Conservation (phyloP, 192 early-diverging fungal genomes). For the Jimgerdemannia lactiflua region DNA sequence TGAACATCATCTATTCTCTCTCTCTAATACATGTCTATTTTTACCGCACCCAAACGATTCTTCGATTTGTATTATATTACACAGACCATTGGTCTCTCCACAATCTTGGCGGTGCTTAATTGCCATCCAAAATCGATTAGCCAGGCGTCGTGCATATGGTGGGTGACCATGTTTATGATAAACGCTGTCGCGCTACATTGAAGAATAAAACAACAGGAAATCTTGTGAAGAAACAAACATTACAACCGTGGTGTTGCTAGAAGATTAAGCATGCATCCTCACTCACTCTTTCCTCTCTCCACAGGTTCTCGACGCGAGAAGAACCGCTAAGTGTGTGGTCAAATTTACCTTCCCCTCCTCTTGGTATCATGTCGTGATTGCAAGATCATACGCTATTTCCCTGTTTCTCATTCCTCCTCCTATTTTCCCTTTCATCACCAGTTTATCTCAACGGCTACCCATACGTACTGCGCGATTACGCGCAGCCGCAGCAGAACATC, state of each 20-base stretch:
- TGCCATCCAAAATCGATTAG: constrained; percentile 38
- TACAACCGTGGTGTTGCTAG: not conserved
- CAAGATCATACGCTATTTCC: not conserved
- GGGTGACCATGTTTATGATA: not conserved
- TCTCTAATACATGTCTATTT: not conserved
- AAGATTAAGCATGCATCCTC: not conserved
- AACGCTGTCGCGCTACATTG: too few relatives aligned
- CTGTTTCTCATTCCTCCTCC: not conserved
- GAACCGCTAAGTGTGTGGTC: constrained; percentile 29
- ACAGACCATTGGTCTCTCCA: constrained; percentile 45
- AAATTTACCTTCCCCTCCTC: not conserved
- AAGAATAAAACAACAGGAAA: too few relatives aligned
- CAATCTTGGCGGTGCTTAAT: constrained; percentile 51
- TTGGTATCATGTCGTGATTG: not conserved
- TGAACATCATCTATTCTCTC: not conserved
- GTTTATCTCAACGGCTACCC: constrained; percentile 60
- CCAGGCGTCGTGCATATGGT: constrained; percentile 25
- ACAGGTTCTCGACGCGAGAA: constrained; percentile 38
- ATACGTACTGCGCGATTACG: constrained; percentile 57
- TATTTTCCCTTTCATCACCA: constrained; percentile 7
- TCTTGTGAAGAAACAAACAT: not conserved
- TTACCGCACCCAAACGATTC: too few relatives aligned
- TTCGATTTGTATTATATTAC: too few relatives aligned
- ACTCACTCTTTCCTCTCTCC: not conserved
- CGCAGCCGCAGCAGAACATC: constrained; percentile 52